phyloP scores from a whole-genome alignment of 305 asterid genomes.

The Fraxinus velutina region DNA sequence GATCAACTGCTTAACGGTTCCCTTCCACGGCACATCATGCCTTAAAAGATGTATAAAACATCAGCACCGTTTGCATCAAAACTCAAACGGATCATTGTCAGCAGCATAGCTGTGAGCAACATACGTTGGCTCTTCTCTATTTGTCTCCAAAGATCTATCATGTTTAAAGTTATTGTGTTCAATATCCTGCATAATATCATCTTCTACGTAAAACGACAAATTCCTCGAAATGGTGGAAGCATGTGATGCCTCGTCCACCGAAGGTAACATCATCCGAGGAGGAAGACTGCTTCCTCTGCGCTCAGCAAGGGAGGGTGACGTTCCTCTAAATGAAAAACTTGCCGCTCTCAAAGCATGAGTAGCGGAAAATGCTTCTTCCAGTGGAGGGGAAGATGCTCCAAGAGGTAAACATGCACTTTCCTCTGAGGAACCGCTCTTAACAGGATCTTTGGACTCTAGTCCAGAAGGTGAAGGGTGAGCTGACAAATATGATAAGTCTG shows the following conservation, averaged over 20 bases:
- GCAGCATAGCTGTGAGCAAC: conserved; percentile 25
- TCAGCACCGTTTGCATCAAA: conserved; percentile 26
- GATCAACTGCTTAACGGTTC: conserved; percentile 27
- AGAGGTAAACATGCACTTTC: conserved; percentile 29
- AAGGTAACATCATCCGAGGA: conserved; percentile 44
- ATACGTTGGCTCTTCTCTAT: conserved; percentile 30
- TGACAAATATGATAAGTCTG: conserved; percentile 61
- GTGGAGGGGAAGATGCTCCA: conserved; percentile 24
- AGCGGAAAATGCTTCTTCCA: conserved; percentile 32
- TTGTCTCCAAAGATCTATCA: conserved; percentile 30
- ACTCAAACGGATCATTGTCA: conserved; percentile 25
- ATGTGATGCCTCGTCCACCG: conserved; percentile 47
- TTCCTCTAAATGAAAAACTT: conserved; percentile 31
- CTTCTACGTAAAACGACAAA: conserved; percentile 25
- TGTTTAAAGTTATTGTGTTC: conserved; percentile 23
- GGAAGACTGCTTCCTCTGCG: conserved; percentile 40
- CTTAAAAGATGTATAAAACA: conserved; percentile 48
- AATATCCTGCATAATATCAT: conserved; percentile 34
- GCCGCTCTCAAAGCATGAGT: conserved; percentile 28
- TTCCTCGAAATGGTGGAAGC: conserved; percentile 37
- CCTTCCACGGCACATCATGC: conserved; percentile 31
- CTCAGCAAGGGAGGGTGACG: conserved; percentile 42
- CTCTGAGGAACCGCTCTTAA: conserved; percentile 22
- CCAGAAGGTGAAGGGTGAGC: conserved; percentile 63
- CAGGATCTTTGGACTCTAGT: conserved; percentile 30